These are phyloP conservation scores for Pythium brachiatum DNA, from an alignment of 352 stramenopile genomes.

Conservation along the genomic window DNA sequence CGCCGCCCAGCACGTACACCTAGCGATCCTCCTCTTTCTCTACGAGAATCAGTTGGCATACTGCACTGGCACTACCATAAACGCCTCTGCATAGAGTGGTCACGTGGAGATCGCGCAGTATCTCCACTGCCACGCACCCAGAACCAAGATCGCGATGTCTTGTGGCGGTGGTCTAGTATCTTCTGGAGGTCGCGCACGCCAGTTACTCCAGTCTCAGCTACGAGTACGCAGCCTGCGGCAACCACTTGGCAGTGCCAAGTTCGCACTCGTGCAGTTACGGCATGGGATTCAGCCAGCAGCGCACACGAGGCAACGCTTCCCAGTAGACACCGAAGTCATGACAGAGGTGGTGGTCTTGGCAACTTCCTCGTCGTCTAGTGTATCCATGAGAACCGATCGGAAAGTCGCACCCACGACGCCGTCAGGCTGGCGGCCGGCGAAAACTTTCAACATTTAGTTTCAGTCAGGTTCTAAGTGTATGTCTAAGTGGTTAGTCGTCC, in stretches of 20 bases:
- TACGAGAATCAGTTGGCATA: not conserved
- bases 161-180: not conserved
- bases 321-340: not conserved
- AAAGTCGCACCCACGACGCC: not conserved
- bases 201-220: not conserved
- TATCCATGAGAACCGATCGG: not conserved
- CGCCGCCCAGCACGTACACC: not conserved
- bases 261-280: not conserved
- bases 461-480: too few relatives aligned
- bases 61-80: not conserved
- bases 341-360: not conserved
- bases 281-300: not conserved
- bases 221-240: not conserved
- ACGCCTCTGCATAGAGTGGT: not conserved
- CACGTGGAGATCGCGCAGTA: not conserved
- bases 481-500: too few relatives aligned
- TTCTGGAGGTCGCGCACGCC: not conserved
- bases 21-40: slow-evolving; percentile 1
- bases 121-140: not conserved
- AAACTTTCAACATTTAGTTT: too few relatives aligned
- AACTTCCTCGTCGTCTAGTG: not conserved
- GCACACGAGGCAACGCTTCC: not conserved
- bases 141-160: not conserved
- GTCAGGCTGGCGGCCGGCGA: not conserved
- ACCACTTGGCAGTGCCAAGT: not conserved